These are phyloP conservation scores for Cercospora janseana DNA, from an alignment of 2,329 filamentous ascomycete genomes.

Conservation along the genomic window DNA sequence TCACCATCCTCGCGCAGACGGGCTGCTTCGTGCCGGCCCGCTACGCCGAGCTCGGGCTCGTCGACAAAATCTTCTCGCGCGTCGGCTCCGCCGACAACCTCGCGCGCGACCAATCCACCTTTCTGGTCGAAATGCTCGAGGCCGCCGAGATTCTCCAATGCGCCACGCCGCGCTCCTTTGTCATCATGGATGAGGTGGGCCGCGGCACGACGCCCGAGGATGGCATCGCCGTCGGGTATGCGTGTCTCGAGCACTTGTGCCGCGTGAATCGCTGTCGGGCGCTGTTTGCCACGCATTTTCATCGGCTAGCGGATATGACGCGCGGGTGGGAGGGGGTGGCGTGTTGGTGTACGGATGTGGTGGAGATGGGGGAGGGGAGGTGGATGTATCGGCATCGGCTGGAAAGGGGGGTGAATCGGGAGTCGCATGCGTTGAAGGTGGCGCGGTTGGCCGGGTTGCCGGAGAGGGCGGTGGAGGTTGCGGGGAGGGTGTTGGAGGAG, in stretches of 20 bases:
- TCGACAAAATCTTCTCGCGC: slow-evolving; percentile 94
- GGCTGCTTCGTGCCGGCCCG: slow-evolving; percentile 90
- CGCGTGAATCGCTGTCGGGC: slow-evolving; percentile 73
- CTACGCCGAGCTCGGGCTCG: slow-evolving; percentile 80
- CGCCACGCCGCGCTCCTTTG: slow-evolving; percentile 80
- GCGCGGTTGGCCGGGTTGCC: slow-evolving; percentile 79
- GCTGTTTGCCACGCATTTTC: slow-evolving; percentile 95
- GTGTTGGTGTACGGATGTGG: slow-evolving; percentile 85
- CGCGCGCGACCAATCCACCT: slow-evolving; percentile 92
- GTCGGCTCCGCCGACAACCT: slow-evolving; percentile 87
- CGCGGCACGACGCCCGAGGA: slow-evolving; percentile 92
- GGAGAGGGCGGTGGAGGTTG: slow-evolving; percentile 66
- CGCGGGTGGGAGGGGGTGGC: slow-evolving; percentile 58
- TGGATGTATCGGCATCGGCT: slow-evolving; percentile 88
- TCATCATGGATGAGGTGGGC: slow-evolving; percentile 97
- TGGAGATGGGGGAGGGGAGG: slow-evolving; percentile 62
- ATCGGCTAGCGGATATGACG: slow-evolving; percentile 76
- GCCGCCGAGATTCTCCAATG: slow-evolving; percentile 84
- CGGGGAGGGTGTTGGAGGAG: slow-evolving; percentile 55
- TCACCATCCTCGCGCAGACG: slow-evolving; percentile 87
- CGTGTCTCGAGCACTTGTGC: slow-evolving; percentile 80
- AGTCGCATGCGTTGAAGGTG: slow-evolving; percentile 94
- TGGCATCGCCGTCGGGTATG: slow-evolving; percentile 84
- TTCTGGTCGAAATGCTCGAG: slow-evolving; percentile 99
- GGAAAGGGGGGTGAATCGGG: slow-evolving; percentile 75